Conservation (phyloP, 2,329 filamentous ascomycete species). For the Alternaria gaisen region DNA sequence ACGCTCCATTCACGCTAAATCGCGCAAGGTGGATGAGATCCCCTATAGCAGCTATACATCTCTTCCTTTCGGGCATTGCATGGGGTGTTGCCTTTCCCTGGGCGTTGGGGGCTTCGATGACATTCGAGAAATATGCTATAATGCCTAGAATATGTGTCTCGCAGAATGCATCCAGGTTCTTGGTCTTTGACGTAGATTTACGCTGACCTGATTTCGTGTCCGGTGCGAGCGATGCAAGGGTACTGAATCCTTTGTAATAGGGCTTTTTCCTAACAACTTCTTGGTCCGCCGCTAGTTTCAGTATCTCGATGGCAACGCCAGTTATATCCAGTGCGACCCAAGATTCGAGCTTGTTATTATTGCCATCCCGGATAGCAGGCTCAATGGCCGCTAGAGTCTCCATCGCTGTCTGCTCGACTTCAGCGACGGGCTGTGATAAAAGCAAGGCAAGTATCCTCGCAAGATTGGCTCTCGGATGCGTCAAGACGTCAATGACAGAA, state of each 20-base stretch:
- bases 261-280: conserved; percentile 60
- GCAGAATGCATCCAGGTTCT: conserved; percentile 76
- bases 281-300: conserved; percentile 81
- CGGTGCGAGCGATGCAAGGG: conserved; percentile 54
- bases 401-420: conserved; percentile 74
- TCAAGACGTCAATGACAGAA: conserved; percentile 67
- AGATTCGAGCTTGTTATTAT: conserved; percentile 68
- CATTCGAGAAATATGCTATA: conserved; percentile 81
- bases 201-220: conserved; percentile 59
- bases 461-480: conserved; percentile 65
- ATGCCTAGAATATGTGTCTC: conserved; percentile 86
- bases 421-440: conserved; percentile 67
- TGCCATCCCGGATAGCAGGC: conserved; percentile 69
- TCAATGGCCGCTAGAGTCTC: conserved; percentile 74
- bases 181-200: conserved; percentile 58
- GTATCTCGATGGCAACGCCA: conserved; percentile 77
- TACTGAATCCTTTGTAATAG: conserved; percentile 60
- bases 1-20: conserved; percentile 75
- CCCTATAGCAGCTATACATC: conserved; percentile 82
- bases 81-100: conserved; percentile 56
- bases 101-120: conserved; percentile 72
- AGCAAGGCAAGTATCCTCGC: conserved; percentile 67
- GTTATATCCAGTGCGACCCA: conserved; percentile 80
- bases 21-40: conserved; percentile 85
- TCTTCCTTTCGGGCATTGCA: conserved; percentile 72